Evolutionary conservation across 2,329 filamentous ascomycete genomes (phyloP), one percentile per base, ranked within the genome.

Genomic region (Microdochium trichocladiopsis): DNA sequence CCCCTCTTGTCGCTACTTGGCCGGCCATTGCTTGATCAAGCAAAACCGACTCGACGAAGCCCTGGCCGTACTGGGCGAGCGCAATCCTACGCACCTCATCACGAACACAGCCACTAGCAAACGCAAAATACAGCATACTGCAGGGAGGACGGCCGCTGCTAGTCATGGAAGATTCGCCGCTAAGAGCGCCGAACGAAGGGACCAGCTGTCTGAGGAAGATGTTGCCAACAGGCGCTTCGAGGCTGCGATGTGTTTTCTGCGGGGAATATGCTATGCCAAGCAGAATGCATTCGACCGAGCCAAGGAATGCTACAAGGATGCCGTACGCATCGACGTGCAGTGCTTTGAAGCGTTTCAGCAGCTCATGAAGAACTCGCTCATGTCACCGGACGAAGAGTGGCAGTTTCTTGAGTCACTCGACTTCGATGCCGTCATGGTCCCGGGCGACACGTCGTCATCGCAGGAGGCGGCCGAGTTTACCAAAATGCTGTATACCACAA

Each of bases 291-390:
- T 97, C 62, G 94, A 99, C 67, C 86, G 91, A 31, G 94, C 94
- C 50, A 96, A 96, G 68, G 92, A 97, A 63, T 97, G 94, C 72
- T 99, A 97, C 78, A 97, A 96, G 73, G 90, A 95, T 62, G 94
- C 94, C 2, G 91, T 97, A 47, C 84, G 89, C 56, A 96, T 99
- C 63, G 94, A 99, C 65, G 92, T 97, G 3, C 92, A 96, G 68
- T 99, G 94, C 71, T 97, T 96, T 65, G 94, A 99, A 70, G 94
- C 94, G 0, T 97, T 99, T 65, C 92, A 96, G 62, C 92, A 97
- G 73, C 80, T 99, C 52, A 96, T 97, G 85, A 90, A 91, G 72
- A 99, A 99, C 72, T 89, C 89, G 21, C 78, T 99, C 56, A 88
- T 99, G 82, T 83, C 83, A 48, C 91, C 92, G 0, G 85, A 89